Evolutionary conservation across 2,329 filamentous ascomycete species (phyloP), one percentile per base, ranked within the genome.

Genomic region (Microdochium bolleyi): DNA sequence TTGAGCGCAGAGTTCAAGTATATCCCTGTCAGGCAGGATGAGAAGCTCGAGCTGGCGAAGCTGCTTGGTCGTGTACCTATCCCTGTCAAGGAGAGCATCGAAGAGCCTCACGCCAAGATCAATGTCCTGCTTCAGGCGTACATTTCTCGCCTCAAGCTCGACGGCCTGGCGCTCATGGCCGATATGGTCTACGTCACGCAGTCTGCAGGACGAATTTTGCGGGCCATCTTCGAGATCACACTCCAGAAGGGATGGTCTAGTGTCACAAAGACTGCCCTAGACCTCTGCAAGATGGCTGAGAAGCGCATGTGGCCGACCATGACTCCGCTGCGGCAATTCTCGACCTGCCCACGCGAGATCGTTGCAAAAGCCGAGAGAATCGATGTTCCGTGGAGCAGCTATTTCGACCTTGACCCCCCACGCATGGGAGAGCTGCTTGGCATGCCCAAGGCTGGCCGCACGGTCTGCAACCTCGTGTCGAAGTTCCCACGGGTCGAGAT

Each of bases 281-380:
- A 96, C 62, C 79, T 99, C 51, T 99, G 95, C 74, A 99, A 99
- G 74, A 97, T 96, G 90, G 94, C 92, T 0, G 94, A 99, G 75
- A 96, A 96, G 77, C 83, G 95, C 50, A 99, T 99, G 95, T 99
- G 94, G 94, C 92, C 92, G 14, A 97, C 92, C 5, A 99, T 97
- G 94, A 89, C 90, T 37, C 94, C 95, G 11, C 77, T 99, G 30
- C 84, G 94, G 52, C 94, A 99, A 64, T 99, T 99, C 65, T 82
- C 87, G 3, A 74, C 76, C 38, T 96, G 91, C 64, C 84, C 92
- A 2, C 78, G 84, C 41, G 92, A 97, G 54, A 89, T 97, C 51
- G 76, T 97, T 49, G 85, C 89, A 59, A 97, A 97, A 71, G 87
- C 92, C 2, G 94, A 99, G 73, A 83, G 92, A 60, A 95, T 97